Evolutionary conservation across 2,329 filamentous ascomycete species (phyloP), one percentile per base, ranked within the genome.

Genomic region (Aspergillus alliaceus): DNA sequence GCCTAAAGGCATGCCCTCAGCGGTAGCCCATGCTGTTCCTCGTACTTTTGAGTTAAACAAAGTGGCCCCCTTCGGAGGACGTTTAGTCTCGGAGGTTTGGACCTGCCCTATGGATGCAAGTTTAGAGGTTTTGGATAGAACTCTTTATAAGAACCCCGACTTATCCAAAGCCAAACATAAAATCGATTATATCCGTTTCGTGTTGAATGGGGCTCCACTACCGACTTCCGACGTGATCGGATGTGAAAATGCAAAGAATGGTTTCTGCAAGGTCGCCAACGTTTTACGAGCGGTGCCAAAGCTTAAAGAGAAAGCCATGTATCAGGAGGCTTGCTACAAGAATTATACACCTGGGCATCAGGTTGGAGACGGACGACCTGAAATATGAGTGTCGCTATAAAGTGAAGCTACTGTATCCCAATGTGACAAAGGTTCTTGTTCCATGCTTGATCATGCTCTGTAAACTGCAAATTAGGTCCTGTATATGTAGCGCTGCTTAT

Each of bases 11-110:
- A 47, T 73, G 4, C 69, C 68, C 0, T 59, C 52, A 2, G 24
- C 65, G 18, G 51, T 72, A 5, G 49, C 51, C 9, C 76, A 76
- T 24, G 77, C 79, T 1, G 79, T 80, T 2, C 64, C 80, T 20
- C 74, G 80, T 2, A 75, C 75, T 42, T 84, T 84, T 69, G 70
- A 75, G 25, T 72, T 85, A 7, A 81, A 78, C 2, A 66, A 80
- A 42, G 63, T 85, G 52, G 83, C 82, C 0, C 83, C 83, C 1
- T 85, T 85, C 59, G 82, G 80, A 27, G 82, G 77, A 3, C 77
- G 80, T n/a, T 74, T 86, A 29, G 73, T 83, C 46, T 83, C 83
- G 2, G 83, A 86, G 69, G 76, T 84, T 22, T 81, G 84, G 61
- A 82, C 79, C 31, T 85, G 83, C 63, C 69, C 73, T 2, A 55